phyloP scores from a whole-genome alignment of 1,284 basidiomycete genomes.

The Ustilago tritici region DNA sequence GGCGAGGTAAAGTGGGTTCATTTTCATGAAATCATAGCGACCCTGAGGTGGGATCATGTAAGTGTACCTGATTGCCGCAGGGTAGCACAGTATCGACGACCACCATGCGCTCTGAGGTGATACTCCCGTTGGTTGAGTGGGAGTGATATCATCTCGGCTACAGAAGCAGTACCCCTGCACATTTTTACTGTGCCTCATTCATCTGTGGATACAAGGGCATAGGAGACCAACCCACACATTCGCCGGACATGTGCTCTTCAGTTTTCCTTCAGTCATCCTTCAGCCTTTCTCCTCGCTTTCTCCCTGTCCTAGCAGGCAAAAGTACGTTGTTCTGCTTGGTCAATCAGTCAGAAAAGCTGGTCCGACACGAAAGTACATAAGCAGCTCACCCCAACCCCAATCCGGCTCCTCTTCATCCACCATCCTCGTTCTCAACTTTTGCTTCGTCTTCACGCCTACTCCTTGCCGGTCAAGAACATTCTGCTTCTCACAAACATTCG shows the following conservation, averaged over 20 bases:
- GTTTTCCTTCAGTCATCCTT: neutral
- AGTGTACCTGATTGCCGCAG: neutral
- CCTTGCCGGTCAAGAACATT: conserved; percentile 17
- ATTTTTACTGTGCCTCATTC: neutral
- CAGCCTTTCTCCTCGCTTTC: neutral
- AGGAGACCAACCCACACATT: neutral
- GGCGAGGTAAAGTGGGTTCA: neutral
- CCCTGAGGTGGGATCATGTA: neutral
- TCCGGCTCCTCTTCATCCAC: neutral
- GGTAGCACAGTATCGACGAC: neutral
- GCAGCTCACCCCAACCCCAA: neutral
- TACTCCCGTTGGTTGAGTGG: neutral
- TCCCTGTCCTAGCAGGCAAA: neutral
- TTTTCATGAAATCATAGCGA: neutral
- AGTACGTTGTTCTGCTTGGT: too few species aligned
- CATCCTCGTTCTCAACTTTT: neutral
- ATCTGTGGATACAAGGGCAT: neutral
- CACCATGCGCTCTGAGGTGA: neutral
- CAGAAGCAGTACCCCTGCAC: neutral
- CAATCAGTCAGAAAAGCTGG: neutral
- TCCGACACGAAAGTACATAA: neutral
- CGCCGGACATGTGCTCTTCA: neutral
- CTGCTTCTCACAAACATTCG: neutral
- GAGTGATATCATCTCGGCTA: neutral
- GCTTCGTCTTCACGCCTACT: neutral